A percentile compares a stretch with the other conserved stretches of the same genome.
These are phyloP conservation scores for Phytophthora tubulina DNA, from an alignment of 352 stramenopile genomes.

Conservation along the genomic window DNA sequence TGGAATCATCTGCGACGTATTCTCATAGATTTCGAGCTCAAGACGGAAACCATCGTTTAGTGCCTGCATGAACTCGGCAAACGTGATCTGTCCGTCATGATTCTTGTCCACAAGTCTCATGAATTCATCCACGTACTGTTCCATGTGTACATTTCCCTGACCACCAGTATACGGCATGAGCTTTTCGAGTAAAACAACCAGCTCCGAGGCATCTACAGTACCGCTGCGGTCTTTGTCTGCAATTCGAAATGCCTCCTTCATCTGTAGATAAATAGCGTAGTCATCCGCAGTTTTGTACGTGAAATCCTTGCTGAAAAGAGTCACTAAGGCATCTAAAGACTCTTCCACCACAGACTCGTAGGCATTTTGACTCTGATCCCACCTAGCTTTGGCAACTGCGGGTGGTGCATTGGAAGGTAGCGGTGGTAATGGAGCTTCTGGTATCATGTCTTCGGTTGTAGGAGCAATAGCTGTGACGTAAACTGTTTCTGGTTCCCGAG, in stretches of 20 bases:
- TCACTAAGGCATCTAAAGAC: slow-evolving; percentile 62
- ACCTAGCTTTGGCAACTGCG: slow-evolving; percentile 34
- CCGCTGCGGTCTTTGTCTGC: slow-evolving; percentile 70
- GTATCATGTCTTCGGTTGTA: slow-evolving; percentile 20
- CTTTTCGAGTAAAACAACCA: slow-evolving; percentile 72
- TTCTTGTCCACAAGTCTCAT: slow-evolving; percentile 80
- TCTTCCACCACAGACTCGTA: slow-evolving; percentile 55
- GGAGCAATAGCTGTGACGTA: slow-evolving; percentile 31
- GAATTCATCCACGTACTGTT: slow-evolving; percentile 84
- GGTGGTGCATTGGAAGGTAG: slow-evolving; percentile 27
- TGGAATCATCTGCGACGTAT: slow-evolving; percentile 29
- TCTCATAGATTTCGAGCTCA: slow-evolving; percentile 79
- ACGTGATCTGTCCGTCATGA: slow-evolving; percentile 70
- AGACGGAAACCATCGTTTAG: slow-evolving; percentile 77
- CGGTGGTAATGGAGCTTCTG: slow-evolving; percentile 26
- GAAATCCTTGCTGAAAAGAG: slow-evolving; percentile 72
- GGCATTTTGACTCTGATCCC: slow-evolving; percentile 46
- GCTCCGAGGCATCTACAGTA: slow-evolving; percentile 67
- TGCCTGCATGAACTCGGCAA: slow-evolving; percentile 81
- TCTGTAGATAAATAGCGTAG: slow-evolving; percentile 78
- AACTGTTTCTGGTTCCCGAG: slow-evolving; percentile 22
- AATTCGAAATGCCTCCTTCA: slow-evolving; percentile 80
- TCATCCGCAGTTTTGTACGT: slow-evolving; percentile 60
- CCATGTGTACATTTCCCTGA: slow-evolving; percentile 57
- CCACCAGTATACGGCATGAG: slow-evolving; percentile 64